Evolutionary conservation across 805 yeast species (phyloP).

Genomic region (Kockiozyma suomiensis): DNA sequence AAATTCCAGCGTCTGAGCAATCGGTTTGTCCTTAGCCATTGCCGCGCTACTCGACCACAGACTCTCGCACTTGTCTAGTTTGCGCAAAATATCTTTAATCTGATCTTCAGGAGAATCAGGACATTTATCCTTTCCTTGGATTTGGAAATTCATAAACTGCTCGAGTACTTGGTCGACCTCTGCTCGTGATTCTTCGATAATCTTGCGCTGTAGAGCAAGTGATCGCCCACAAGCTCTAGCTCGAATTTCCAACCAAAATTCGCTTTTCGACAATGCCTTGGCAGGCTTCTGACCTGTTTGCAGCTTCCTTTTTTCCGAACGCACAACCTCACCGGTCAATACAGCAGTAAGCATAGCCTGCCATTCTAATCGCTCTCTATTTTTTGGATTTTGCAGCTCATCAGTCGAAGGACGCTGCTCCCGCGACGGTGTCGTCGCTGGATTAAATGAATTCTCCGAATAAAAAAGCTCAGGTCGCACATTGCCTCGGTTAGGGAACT

Average conservation of each 20-base stretch:
- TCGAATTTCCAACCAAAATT: constrained; percentile 82
- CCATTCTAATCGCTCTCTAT: constrained; percentile 86
- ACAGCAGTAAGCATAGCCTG: constrained; percentile 90
- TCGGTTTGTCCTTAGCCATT: constrained; percentile 77
- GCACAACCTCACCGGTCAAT: constrained; percentile 91
- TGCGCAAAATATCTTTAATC: constrained; percentile 59
- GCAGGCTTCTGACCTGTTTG: constrained; percentile 54
- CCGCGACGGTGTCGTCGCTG: constrained; percentile 12
- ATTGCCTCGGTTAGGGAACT: constrained; percentile 20
- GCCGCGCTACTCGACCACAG: constrained; percentile 79
- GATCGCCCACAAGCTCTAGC: constrained; percentile 82
- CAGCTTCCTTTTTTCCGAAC: constrained; percentile 71
- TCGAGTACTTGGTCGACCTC: constrained; percentile 73
- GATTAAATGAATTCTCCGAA: constrained; percentile 2
- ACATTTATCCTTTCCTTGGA: constrained; percentile 48
- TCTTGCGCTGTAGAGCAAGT: constrained; percentile 72
- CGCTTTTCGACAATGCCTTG: constrained; percentile 56
- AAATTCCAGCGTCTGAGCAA: constrained; percentile 65
- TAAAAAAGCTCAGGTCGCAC: constrained; percentile 22
- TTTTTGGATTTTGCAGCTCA: constrained; percentile 41
- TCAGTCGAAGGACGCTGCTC: constrained; percentile 32
- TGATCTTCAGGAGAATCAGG: constrained; percentile 45
- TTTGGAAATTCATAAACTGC: constrained; percentile 65
- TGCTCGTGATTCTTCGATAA: constrained; percentile 68
- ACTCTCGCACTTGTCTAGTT: constrained; percentile 67